Base-by-base conservation (phyloP, 352 stramenopile species). In the Achlya hypogyna region DNA sequence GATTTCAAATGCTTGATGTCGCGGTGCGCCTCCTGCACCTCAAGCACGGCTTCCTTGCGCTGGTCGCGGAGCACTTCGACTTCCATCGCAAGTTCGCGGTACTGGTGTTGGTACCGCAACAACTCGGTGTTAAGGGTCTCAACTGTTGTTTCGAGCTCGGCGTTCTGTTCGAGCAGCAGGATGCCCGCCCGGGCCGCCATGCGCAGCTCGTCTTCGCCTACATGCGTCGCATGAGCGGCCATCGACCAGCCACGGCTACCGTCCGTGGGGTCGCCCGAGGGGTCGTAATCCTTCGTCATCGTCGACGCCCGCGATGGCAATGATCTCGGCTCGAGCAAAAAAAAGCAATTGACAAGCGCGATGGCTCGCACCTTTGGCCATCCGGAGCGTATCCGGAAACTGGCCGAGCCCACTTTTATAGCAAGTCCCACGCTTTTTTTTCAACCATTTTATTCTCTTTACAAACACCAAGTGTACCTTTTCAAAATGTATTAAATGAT, bases 121-220 rank as follows among this genome's bases (percentile, higher is more conserved):
- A 78, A 69, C 25, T 71, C 71, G n/a, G 76, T 72, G 9, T 77
- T 78, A 42, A 93, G 70, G 14, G 81, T 78, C 20, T 53, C 60
- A 3, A 85, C 80, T 58, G 90, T 78, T 40, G 81, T 75, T 34
- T 84, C 72, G 6, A 93, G 71, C 53, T 86, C 82, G 32, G 81
- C 74, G 45, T 90, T 93, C 62, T 82, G 76, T 72, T 93, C 84
- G 51, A 93, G 66, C 35, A 93, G 66, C 53, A 84, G 70, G 38
- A 93, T 87, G 0, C 84, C 84, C 18, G 79, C 79, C 38, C 84
- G 82, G 12, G 82, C 84, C 32, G 84, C 81, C 38, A 81, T 82
- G 49, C 72, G 79, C 20, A 90, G 74, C 51, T 79, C 76, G 34
- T 89, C 78, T n/a, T 85, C 75, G 10, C 58, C 58, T 65, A 53